phyloP scores from a whole-genome alignment of 495 filamentous ascomycete genomes.

The Neurospora sp. region DNA sequence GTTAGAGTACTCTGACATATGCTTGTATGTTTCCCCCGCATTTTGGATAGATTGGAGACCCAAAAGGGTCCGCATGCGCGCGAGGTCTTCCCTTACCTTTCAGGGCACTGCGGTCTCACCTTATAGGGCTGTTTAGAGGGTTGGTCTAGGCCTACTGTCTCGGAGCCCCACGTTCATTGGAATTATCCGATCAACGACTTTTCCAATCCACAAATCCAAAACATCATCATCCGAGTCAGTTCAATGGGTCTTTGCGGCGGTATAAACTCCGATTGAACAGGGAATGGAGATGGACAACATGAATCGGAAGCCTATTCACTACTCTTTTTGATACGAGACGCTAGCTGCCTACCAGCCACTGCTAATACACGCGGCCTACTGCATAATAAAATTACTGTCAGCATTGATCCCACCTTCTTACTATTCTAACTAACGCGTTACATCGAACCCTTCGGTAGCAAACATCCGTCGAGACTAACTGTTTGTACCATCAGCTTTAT shows the following conservation, averaged over 20 bases:
- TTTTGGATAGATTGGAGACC: not conserved
- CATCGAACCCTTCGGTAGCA: not conserved
- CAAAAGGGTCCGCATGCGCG: too few species aligned
- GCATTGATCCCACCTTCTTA: not conserved
- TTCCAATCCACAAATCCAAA: not conserved
- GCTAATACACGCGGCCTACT: not conserved
- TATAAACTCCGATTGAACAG: not conserved
- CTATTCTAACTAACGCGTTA: not conserved
- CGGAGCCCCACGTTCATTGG: not conserved
- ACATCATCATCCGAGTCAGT: not conserved
- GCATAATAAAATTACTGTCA: not conserved
- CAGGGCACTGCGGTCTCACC: not conserved
- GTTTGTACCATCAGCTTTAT: not conserved
- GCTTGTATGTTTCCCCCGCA: not conserved
- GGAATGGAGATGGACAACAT: not conserved
- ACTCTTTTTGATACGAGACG: not conserved
- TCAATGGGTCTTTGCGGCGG: not conserved
- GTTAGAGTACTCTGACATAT: too few species aligned
- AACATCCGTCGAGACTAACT: not conserved
- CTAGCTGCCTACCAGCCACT: not conserved
- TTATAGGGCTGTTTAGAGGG: not conserved
- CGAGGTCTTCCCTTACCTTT: not conserved
- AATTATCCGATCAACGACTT: too few species aligned
- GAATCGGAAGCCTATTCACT: not conserved
- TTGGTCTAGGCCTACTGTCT: not conserved